Base-by-base conservation (phyloP, 768 basidiomycete species). In the Trametes gibbosa region DNA sequence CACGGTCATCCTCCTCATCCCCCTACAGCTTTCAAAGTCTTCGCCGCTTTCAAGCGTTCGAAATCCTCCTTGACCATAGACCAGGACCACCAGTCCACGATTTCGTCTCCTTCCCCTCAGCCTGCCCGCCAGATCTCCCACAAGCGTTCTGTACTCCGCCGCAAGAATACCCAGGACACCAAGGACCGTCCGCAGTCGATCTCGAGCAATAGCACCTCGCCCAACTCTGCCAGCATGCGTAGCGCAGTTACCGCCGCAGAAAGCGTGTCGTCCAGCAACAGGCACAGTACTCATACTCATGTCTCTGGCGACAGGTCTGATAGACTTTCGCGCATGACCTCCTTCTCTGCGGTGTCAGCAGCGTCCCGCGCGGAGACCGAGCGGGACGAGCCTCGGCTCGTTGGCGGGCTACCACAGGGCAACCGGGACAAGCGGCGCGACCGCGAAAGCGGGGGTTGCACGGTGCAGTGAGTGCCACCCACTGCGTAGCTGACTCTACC, bases 21-120 rank as follows among this genome's bases (percentile, higher is more conserved):
- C 14, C 80, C 86, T 5, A 81, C 81, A 5, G 85, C 81, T 8
- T 87, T 83, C 76, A 88, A 87, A 79, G 82, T 89, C 59, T 78
- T 85, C 58, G 77, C 79, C 23, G 82, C 79, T 14, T 87, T 89
- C 73, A 87, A 82, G 61, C 81, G 81, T 37, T 85, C 87, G 21
- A 77, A 81, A 51, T 82, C 83, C n/a, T 86, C 80, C 62, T 66
- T 86, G 13, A 65, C 58, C 27, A 64, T 59, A 25, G 62, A 69
- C 35, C 58, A 61, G 27, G 63, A 68, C 53, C 42, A 63, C 35
- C 53, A 51, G 34, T 43, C 46, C 35, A 35, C 56, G 2, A 25
- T 16, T 37, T 41, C 55, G 25, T 40, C 35, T 27, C 63, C 51
- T 40, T 56, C 25, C 19, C 53, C 19, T 75, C 79, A 40, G 16